Evolutionary conservation across 345 rosid genomes (phyloP), one percentile per base, ranked within the genome.

Genomic region (Anastatica hierochuntica): DNA sequence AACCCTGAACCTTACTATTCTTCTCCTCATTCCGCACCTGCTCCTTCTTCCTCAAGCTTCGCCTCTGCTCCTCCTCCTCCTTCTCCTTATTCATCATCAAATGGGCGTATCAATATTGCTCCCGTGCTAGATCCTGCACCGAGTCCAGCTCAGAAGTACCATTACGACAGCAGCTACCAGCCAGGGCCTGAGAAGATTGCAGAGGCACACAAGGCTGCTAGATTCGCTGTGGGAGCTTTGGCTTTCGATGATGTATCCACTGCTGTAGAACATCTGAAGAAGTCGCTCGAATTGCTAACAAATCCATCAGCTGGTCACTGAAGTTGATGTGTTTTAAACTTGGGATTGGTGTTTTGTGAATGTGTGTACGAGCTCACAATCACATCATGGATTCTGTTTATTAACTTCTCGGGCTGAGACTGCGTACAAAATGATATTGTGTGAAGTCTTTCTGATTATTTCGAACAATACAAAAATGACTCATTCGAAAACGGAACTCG

Each of bases 181-280:
- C 98, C 97, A n/a, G 68, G 85, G 18, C 83, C 96, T 4, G 96
- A 83, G 69, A 88, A 84, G 75, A 73, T 92, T 5, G 78, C 83
- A 0, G 97, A 85, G 68, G 98, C 98, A 43, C 98, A 78, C 64
- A 92, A 92, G 68, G 95, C 98, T 62, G 98, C 98, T 2, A 78
- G 94, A 73, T 88, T 92, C 62, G 98, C 98, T 0, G 98, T 92
- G 52, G 94, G 95, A 49, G 95, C 98, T 40, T 68, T 92, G 69
- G 98, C 96, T 40, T 92, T 92, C 29, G 98, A 92, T 67, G 98
- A 92, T 23, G 80, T 92, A 49, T 73, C 88, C 5, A 63, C 84
- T 54, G 98, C 96, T 8, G 92, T 90, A 15, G 98, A 88, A 48
- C 67, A 58, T 77, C 71, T 90, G 26, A 76, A 14, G 71, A 84